phyloP scores from a whole-genome alignment of 176 grass and related monocot species.

The Oryza longistaminata region DNA sequence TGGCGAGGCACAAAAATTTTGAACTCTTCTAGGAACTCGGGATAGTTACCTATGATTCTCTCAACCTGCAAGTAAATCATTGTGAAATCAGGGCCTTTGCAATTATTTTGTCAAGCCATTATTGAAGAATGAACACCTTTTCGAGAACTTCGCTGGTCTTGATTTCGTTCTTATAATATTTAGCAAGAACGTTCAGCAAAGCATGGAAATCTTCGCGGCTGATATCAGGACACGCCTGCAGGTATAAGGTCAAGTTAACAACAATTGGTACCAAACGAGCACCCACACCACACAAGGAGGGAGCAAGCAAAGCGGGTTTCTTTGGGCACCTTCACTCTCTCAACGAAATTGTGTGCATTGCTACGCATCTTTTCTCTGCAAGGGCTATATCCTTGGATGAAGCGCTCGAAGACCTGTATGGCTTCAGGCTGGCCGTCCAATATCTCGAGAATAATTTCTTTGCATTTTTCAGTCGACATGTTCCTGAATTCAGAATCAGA shows the following conservation, averaged over 20 bases:
- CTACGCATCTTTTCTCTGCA: neutral
- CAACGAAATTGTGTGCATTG: neutral
- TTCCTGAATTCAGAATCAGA: constrained; percentile 37
- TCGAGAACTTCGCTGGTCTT: neutral
- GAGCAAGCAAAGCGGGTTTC: neutral
- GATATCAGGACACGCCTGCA: constrained; percentile 25
- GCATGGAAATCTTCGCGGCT: neutral
- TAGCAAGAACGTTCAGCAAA: neutral
- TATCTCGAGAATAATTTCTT: constrained; percentile 4
- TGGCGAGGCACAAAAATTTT: neutral
- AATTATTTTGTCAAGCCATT: neutral
- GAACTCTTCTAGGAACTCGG: constrained; percentile 34
- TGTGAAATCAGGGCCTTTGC: neutral
- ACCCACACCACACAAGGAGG: neutral
- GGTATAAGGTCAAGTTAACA: constrained; percentile 1
- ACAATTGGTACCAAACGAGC: neutral
- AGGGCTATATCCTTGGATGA: constrained; percentile 13
- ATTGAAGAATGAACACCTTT: constrained; percentile 16
- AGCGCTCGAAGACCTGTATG: constrained; percentile 11
- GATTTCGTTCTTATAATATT: neutral
- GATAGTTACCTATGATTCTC: neutral
- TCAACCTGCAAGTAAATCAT: constrained; percentile 20
- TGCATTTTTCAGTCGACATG: neutral
- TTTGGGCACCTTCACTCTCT: constrained; percentile 19
- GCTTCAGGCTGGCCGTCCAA: neutral